phyloP scores from a whole-genome alignment of 2,329 filamentous ascomycete species.

The Phaeosphaeriaceae sp. region DNA sequence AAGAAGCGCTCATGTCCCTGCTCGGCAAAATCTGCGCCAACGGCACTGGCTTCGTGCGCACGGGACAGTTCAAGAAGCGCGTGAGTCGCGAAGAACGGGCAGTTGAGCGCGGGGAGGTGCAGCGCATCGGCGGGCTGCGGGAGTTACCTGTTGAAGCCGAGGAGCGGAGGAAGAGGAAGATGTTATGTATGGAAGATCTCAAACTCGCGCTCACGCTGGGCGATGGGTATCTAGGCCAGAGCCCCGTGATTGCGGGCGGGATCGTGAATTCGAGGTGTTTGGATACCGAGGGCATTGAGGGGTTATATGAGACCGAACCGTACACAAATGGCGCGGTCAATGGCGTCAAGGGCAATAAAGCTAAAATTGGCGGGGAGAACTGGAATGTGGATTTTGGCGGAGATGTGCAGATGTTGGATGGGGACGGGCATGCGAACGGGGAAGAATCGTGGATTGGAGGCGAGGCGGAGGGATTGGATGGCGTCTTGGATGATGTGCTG shows the following conservation, averaged over 20 bases:
- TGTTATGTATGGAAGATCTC: conserved; percentile 79
- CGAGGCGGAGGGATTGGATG: conserved; percentile 36
- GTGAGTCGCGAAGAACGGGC: conserved; percentile 78
- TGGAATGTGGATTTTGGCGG: conserved; percentile 35
- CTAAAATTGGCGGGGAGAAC: conserved; percentile 7
- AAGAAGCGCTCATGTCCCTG: conserved; percentile 64
- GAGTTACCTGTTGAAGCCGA: conserved; percentile 69
- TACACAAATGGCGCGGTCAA: conserved; percentile 2
- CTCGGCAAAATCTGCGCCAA: conserved; percentile 64
- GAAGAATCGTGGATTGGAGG: conserved; percentile 52
- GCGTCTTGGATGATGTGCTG: conserved; percentile 50
- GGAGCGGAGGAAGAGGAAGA: conserved; percentile 72
- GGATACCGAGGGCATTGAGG: conserved; percentile 56
- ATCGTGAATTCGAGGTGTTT: conserved; percentile 72
- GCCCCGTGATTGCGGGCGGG: conserved; percentile 75
- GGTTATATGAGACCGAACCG: conserved; percentile 14
- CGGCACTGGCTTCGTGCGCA: conserved; percentile 69
- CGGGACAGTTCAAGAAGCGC: conserved; percentile 76
- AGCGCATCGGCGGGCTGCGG: conserved; percentile 64
- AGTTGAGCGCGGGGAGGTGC: conserved; percentile 74
- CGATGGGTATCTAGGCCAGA: conserved; percentile 77
- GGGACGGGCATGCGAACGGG: conserved; percentile 43
- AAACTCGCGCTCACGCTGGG: conserved; percentile 77
- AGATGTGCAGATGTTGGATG: conserved; percentile 33
- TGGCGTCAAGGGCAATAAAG: conserved; percentile 8